Base-by-base conservation (phyloP, 257 asterid species). In the Gentiana straminea region DNA sequence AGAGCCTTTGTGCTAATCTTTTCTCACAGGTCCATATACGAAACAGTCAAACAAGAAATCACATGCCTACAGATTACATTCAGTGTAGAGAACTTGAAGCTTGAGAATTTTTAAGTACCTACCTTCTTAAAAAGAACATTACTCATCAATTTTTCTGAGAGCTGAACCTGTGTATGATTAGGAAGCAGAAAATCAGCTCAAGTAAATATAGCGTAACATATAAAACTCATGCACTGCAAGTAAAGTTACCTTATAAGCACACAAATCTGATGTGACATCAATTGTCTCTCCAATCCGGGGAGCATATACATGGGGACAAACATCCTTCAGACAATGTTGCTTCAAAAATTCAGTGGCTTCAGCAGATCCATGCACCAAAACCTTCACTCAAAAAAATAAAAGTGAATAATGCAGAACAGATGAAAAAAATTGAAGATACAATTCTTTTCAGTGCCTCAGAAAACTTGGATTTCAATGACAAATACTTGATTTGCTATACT, bases 311-410 rank as follows among this genome's bases (percentile, higher is more conserved):
- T 86, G 80, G 1, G 89, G 89, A 63, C 98, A 87, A 60, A 91
- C 95, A 69, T 73, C 73, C 64, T 86, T 81, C 71, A 79, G 52
- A 78, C 96, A 87, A 64, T 90, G 91, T 61, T 90, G 89, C 84
- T 84, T 90, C 77, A 90, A 75, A 79, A 86, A 96, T 75, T 87
- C 98, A 2, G 98, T 91, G 77, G 98, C 96, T 78, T 91, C 98
- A 13, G 98, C 98, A 60, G 98, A 87, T 69, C 95, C 97, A 68
- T 91, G 96, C 75, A 91, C 98, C 84, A 91, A 78, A 61, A 90
- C 98, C 98, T 86, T 39, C 47, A 24, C 24, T 24, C 65, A 71
- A 63, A 70, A 35, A 57, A 58, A 56, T 70, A 73, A 5, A 70
- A 74, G 54, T 44, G 54, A 47, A 12, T 7, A 41, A 11, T 32